Conservation (phyloP, 2,329 filamentous ascomycete genomes). For the Aspergillus awamori region DNA sequence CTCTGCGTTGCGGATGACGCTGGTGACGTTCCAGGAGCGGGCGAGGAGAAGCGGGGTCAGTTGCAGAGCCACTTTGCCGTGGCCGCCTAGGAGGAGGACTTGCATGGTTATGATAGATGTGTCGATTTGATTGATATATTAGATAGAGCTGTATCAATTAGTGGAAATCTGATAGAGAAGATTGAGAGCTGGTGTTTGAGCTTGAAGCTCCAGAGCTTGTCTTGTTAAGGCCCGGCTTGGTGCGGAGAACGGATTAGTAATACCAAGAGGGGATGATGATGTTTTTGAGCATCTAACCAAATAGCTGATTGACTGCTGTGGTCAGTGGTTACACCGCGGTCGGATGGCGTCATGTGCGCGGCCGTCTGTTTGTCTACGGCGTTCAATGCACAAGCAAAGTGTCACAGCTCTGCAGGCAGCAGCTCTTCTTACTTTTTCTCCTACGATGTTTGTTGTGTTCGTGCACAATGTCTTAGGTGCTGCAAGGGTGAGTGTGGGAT, state of each 20-base stretch:
- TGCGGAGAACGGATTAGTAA: conserved; percentile 7
- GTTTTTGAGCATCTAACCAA: not conserved
- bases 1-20: conserved; percentile 72
- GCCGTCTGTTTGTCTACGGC: not conserved
- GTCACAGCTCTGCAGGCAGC: not conserved
- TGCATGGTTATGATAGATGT: conserved; percentile 33
- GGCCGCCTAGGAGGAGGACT: conserved; percentile 77
- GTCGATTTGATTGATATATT: not conserved
- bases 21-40: conserved; percentile 75
- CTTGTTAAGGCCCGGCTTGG: not conserved
- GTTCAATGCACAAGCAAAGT: not conserved
- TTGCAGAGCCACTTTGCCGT: conserved; percentile 75
- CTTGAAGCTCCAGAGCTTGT: not conserved
- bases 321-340: not conserved
- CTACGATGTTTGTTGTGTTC: not conserved
- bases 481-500: not conserved
- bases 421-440: not conserved
- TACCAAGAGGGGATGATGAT: not conserved
- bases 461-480: conserved; percentile 1
- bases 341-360: not conserved
- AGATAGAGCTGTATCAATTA: not conserved
- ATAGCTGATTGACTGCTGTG: too few species aligned
- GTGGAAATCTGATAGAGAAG: not conserved
- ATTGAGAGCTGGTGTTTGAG: not conserved
- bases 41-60: conserved; percentile 76